These are phyloP conservation scores for Fremontodendron californicum DNA, from an alignment of 345 rosid species.

Conservation along the genomic window DNA sequence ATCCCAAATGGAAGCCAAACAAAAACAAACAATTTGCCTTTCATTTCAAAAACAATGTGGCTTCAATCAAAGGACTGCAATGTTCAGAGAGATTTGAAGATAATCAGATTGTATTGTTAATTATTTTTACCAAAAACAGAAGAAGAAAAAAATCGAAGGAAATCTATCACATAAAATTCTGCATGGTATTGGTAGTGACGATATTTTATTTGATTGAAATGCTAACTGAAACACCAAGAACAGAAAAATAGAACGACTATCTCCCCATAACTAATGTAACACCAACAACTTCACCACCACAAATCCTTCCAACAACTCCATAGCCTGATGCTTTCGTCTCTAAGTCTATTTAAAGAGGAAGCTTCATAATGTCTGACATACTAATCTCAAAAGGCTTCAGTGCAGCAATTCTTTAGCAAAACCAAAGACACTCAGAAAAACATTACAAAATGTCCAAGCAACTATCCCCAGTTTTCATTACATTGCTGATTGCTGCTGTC, in stretches of 20 bases:
- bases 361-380: constrained; percentile 18
- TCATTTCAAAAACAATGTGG: no score
- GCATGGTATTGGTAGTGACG: no score
- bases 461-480: constrained; percentile 25
- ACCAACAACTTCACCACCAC: constrained; percentile 49
- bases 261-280: constrained; percentile 15
- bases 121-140: no score
- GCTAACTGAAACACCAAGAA: constrained; percentile 24
- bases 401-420: constrained; percentile 7
- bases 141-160: no score
- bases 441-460: constrained; percentile 40
- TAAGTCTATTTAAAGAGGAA: constrained; percentile 39
- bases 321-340: constrained; percentile 14
- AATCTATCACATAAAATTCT: no score
- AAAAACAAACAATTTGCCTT: no score
- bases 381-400: constrained; percentile 22
- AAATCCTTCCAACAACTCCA: constrained; percentile 37
- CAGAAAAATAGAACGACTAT: constrained; percentile 19
- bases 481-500: constrained; percentile 26
- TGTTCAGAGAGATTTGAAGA: no score
- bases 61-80: no score
- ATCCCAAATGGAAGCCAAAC: no score
- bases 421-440: neutral
- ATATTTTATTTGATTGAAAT: neutral
- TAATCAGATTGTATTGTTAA: no score